Base-by-base conservation (phyloP, 1,139 yeast species). In the Arxiozyma slooffiae region DNA sequence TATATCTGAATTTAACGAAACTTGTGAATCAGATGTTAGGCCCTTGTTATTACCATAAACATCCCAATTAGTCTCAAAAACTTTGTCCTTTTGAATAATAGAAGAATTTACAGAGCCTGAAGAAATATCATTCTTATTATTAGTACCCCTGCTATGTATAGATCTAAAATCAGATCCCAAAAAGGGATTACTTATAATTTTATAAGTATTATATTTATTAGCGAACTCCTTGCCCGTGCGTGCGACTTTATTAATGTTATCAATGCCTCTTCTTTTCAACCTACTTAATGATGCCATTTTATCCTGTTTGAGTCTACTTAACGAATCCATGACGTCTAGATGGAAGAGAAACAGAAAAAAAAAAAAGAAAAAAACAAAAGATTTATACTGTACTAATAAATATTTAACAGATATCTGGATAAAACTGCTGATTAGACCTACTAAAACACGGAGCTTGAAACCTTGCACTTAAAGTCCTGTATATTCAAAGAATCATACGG, bases 161-260 rank as follows among this genome's bases (percentile, higher is more conserved):
- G 22, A 26, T 14, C 6, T 30, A 38, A 17, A n/a, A 34, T 43
- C 46, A 16, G 46, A 38, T 7, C 41, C 41, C 16, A 23, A n/a
- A 21, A 48, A 21, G 7, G 42, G 36, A 9, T 30, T 30, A 34
- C 47, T 38, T 11, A 46, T 39, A 30, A 46, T 21, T 16, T 46
- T 46, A 22, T 24, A 46, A 17, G 38, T 37, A 36, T 36, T 24
- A 21, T 52, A 50, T 30, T 44, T 50, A 23, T 44, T 44, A n/a
- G 53, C 54, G 8, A 52, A 44, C 20, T 55, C 53, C 38, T 44
- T 50, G 9, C 59, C 58, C n/a, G 52, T 39, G 22, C 50, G 47
- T 39, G 44, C 52, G 18, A 51, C 59, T 16, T 47, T 49, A 21
- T 52, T 52, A 23, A 50, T 49, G 37, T 56, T 55, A 17, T 48